phyloP scores from a whole-genome alignment of 345 rosid genomes.

The Moringa oleifera region DNA sequence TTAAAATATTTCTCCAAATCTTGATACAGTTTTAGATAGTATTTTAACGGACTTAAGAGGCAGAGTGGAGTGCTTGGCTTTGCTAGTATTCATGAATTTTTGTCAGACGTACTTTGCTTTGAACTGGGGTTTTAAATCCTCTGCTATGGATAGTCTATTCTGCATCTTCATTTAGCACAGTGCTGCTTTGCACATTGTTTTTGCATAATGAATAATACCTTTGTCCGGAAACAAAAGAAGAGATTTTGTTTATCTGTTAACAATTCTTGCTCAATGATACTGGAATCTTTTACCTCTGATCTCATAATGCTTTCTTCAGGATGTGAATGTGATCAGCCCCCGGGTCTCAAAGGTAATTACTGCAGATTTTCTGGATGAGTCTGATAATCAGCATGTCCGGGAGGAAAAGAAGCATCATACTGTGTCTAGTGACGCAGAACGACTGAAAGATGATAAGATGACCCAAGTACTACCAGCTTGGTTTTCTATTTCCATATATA shows the following conservation, averaged over 20 bases:
- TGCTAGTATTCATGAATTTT: no score
- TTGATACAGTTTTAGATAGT: no score
- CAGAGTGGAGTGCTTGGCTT: no score
- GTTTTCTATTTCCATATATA: constrained; percentile 3
- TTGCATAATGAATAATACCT: no score
- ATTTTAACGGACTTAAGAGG: no score
- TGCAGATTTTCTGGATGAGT: constrained; percentile 13
- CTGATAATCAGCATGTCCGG: constrained; percentile 15
- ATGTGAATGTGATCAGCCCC: constrained; percentile 6
- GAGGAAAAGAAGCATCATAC: constrained; percentile 22
- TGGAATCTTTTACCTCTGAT: constrained; percentile 8
- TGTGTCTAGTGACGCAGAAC: constrained; percentile 23
- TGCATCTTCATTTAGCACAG: no score
- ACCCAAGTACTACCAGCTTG: constrained; percentile 50
- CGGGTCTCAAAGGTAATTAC: constrained; percentile 7
- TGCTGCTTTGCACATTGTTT: no score
- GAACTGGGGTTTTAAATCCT: no score
- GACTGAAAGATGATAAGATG: constrained; percentile 41
- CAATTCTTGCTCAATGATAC: constrained; percentile 3
- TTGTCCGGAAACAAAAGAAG: no score
- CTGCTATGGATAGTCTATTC: no score
- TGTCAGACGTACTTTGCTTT: no score
- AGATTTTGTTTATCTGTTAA: not conserved
- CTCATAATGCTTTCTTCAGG: constrained; percentile 23
- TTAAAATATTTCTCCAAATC: no score